Conservation (phyloP, 1,284 basidiomycete genomes). For the Ceratobasidium sp. region DNA sequence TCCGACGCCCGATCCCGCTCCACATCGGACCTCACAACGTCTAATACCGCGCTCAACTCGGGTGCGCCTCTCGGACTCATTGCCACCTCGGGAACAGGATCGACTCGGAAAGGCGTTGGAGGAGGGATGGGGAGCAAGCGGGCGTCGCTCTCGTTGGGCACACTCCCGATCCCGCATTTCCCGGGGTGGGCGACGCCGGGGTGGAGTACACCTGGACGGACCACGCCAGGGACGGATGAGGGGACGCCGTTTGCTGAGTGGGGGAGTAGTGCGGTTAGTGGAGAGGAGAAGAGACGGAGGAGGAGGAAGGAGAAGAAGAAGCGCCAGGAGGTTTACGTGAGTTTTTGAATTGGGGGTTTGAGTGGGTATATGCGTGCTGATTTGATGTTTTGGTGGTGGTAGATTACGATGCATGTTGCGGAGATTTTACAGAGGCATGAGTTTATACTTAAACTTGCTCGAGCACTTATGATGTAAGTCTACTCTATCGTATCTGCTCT, state of each 20-base stretch:
- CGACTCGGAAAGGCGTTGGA: background rate
- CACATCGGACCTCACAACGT: slow-evolving; percentile 8
- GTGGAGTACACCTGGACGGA: slow-evolving; percentile 51
- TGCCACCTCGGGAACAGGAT: slow-evolving; percentile 3
- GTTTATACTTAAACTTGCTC: slow-evolving; percentile 89
- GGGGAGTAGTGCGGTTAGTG: slow-evolving; percentile 51
- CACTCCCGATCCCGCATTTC: slow-evolving; percentile 18
- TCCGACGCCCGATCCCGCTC: slow-evolving; percentile 16
- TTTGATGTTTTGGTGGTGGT: slow-evolving; percentile 35
- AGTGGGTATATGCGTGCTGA: background rate
- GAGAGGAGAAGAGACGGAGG: slow-evolving; percentile 60
- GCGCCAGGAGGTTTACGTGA: slow-evolving; percentile 82
- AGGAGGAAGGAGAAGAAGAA: slow-evolving; percentile 74
- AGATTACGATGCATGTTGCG: slow-evolving; percentile 93
- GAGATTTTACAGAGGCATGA: slow-evolving; percentile 89
- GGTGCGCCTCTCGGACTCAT: slow-evolving; percentile 7
- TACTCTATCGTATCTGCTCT: background rate
- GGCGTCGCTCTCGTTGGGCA: slow-evolving; percentile 27
- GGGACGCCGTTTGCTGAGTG: slow-evolving; percentile 38
- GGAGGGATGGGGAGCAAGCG: background rate
- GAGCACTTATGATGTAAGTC: slow-evolving; percentile 88
- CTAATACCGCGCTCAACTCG: slow-evolving; percentile 5
- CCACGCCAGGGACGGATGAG: slow-evolving; percentile 44
- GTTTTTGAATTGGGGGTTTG: slow-evolving; percentile 54
- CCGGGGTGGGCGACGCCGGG: slow-evolving; percentile 52